A percentile compares a stretch with the other conserved stretches of the same genome.
Evolutionary conservation across 2,329 filamentous ascomycete genomes (phyloP).

Genomic region (Sphaerulina populicola): DNA sequence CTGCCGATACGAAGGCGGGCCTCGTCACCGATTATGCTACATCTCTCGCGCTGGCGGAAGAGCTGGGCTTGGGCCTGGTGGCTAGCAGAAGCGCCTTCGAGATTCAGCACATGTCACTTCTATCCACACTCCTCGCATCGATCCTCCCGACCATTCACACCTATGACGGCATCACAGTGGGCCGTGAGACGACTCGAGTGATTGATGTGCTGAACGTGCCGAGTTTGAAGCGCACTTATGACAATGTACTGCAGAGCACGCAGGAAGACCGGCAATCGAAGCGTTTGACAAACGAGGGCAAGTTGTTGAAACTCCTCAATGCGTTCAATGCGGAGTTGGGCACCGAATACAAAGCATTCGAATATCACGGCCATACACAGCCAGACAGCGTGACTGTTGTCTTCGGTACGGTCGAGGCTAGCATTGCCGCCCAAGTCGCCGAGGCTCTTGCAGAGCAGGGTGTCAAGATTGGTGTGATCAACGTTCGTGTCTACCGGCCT

Average conservation of each 20-base stretch:
- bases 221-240: constrained; percentile 61
- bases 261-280: constrained; percentile 45
- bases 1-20: constrained; percentile 51
- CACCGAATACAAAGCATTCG: constrained; percentile 85
- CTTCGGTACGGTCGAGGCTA: constrained; percentile 85
- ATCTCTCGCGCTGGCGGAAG: constrained; percentile 73
- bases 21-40: constrained; percentile 82
- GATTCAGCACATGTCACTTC: constrained; percentile 89
- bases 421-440: constrained; percentile 74
- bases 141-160: constrained; percentile 70
- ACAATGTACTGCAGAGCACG: constrained; percentile 55
- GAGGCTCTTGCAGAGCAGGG: constrained; percentile 62
- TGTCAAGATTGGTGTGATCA: constrained; percentile 75
- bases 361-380: constrained; percentile 77
- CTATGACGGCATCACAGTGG: constrained; percentile 73
- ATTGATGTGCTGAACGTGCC: constrained; percentile 70
- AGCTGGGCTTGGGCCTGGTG: constrained; percentile 79
- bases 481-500: constrained; percentile 86
- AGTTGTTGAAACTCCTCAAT: constrained; percentile 60
- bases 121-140: constrained; percentile 70
- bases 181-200: constrained; percentile 71
- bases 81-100: constrained; percentile 82
- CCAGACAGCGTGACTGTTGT: constrained; percentile 80
- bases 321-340: constrained; percentile 85
- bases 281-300: constrained; percentile 61